Evolutionary conservation across 1,284 basidiomycete genomes (phyloP), one percentile per base, ranked within the genome.

Genomic region (Rhodotorula sp.): DNA sequence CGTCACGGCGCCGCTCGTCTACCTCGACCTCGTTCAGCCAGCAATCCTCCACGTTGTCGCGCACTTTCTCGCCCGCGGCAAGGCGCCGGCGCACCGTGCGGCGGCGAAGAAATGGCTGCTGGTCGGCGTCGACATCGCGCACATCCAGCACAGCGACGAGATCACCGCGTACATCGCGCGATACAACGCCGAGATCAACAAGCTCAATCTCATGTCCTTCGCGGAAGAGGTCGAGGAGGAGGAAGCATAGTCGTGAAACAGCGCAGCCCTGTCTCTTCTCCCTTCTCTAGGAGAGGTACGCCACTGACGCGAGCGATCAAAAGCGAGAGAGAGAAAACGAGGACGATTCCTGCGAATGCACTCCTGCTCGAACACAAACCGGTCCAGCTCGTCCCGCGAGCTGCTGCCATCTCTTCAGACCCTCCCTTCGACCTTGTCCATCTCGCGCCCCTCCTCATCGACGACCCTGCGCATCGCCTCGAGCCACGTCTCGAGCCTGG

Each of bases 401-500:
- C 34, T 34, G 5, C 34, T 34, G 34, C 34, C 34, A 34, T 34
- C 34, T 34, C 34, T 34, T 54, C 49, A 65, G 4, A n/a, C 25
- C 45, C 49, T 67, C n/a, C 61, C 63, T 34, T 72, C 61, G 23
- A 77, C 72, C 42, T 44, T 66, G 12, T 66, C 67, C 68, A 70
- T 67, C 61, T 78, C 74, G 41, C n/a, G 52, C 27, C 81, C 71
- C 77, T 83, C 81, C 25, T 80, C 79, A 34, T 77, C 74, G 14
- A 94, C 86, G 34, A 91, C 89, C 68, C 84, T 87, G 64, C 88
- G 87, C 87, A 96, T 91, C 14, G 91, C 92, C 45, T 86, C 84
- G 67, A 92, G 80, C 91, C 91, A 92, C 17, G 85, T 78, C 66
- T 87, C 86, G 49, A 42, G 90, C 85, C 64, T 85, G 82, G 4